Conservation (phyloP, 2,329 filamentous ascomycete genomes). For the Ascocoryne sarcoides region DNA sequence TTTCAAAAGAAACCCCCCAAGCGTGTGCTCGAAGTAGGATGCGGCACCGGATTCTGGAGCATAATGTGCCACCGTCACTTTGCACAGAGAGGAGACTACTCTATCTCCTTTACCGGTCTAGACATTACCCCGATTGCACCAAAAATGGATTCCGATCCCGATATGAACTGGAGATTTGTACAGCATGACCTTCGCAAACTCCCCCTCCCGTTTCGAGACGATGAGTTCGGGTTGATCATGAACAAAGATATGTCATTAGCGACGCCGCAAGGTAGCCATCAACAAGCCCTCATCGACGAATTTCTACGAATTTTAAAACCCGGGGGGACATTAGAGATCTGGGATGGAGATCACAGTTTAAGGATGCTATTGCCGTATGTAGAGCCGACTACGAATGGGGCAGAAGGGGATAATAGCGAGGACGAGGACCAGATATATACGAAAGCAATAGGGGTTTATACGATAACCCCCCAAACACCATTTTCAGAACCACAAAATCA, state of each 20-base stretch:
- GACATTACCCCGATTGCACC: conserved; percentile 69
- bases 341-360: conserved; percentile 80
- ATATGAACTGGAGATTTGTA: conserved; percentile 81
- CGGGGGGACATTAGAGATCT: conserved; percentile 75
- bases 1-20: conserved; percentile 59
- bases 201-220: conserved; percentile 70
- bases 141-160: conserved; percentile 46
- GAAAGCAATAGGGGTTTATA: conserved; percentile 67
- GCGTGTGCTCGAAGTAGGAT: conserved; percentile 77
- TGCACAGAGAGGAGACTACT: conserved; percentile 53
- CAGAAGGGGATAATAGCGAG: conserved; percentile 33
- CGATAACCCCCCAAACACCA: conserved; percentile 73
- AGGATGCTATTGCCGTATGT: conserved; percentile 74
- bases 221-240: conserved; percentile 81
- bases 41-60: conserved; percentile 84
- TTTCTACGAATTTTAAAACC: conserved; percentile 67
- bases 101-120: conserved; percentile 71
- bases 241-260: conserved; percentile 72
- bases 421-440: conserved; percentile 56
- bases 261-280: conserved; percentile 47
- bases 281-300: conserved; percentile 55
- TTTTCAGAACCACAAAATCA: conserved; percentile 74
- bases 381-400: conserved; percentile 35
- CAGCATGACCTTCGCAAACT: conserved; percentile 73
- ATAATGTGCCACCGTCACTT: conserved; percentile 80